Conservation (phyloP, 2,329 filamentous ascomycete species). For the Fusarium fracticaudum region DNA sequence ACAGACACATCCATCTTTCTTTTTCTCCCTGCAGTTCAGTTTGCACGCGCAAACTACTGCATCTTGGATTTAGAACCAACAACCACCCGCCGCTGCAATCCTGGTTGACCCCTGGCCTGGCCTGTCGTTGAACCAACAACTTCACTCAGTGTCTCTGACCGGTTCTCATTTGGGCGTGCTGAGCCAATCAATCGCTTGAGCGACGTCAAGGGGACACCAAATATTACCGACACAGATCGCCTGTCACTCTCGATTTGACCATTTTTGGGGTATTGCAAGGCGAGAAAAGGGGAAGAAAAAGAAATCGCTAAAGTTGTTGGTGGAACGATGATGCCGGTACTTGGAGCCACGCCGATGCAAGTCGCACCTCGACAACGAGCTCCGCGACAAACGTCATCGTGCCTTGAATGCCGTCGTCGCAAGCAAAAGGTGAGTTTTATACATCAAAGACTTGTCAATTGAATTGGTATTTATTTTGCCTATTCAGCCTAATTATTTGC, state of each 20-base stretch:
- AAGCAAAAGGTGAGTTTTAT: slow-evolving; percentile 58
- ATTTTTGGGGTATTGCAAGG: neutral
- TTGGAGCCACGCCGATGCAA: slow-evolving; percentile 32
- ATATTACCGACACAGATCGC: neutral
- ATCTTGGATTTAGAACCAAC: slow-evolving; percentile 17
- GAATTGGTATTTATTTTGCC: neutral
- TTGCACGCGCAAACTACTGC: neutral
- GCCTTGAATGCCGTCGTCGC: slow-evolving; percentile 60
- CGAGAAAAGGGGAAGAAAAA: neutral
- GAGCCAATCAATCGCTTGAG: slow-evolving; percentile 2
- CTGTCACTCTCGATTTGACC: neutral
- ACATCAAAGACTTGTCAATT: neutral
- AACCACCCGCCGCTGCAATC: slow-evolving; percentile 1
- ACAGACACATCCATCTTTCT: neutral
- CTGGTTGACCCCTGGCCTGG: slow-evolving; percentile 13
- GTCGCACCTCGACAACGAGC: slow-evolving; percentile 31
- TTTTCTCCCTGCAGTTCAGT: neutral
- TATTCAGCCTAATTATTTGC: neutral
- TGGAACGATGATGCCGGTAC: slow-evolving; percentile 28
- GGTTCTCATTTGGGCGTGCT: neutral
- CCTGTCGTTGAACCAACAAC: slow-evolving; percentile 22
- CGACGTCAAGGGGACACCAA: neutral
- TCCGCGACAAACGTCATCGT: slow-evolving; percentile 53
- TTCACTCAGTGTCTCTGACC: slow-evolving; percentile 5
- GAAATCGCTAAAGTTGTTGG: slow-evolving; percentile 9